Conservation (phyloP, 768 basidiomycete genomes). For the Imleria badia region DNA sequence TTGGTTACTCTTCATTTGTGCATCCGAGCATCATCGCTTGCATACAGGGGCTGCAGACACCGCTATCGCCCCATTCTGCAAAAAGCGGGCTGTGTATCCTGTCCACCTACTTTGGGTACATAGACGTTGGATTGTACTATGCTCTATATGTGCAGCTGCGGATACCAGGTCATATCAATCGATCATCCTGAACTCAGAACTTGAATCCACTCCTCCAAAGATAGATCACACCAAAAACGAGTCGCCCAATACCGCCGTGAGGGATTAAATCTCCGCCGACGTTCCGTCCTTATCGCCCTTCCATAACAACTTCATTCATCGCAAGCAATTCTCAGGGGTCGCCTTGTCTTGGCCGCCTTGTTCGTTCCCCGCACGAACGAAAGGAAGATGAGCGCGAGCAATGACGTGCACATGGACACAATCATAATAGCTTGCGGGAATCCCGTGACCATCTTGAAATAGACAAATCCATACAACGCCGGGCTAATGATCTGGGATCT, state of each 20-base stretch:
- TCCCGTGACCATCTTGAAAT: slow-evolving; percentile 64
- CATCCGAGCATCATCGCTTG: neutral
- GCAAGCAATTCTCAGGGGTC: neutral
- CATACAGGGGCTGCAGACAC: neutral
- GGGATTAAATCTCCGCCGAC: neutral
- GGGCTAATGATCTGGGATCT: slow-evolving; percentile 74
- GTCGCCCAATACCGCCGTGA: neutral
- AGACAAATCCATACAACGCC: slow-evolving; percentile 68
- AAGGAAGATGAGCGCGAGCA: slow-evolving; percentile 45
- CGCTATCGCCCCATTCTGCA: neutral
- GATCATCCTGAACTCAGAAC: neutral
- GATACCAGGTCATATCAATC: neutral
- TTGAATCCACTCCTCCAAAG: neutral
- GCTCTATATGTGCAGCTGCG: neutral
- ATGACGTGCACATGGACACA: slow-evolving; percentile 43
- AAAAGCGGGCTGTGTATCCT: neutral
- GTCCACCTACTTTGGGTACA: neutral
- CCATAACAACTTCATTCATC: neutral
- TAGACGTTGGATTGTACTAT: neutral
- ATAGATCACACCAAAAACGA: neutral
- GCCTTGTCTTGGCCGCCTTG: neutral
- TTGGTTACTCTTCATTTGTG: neutral
- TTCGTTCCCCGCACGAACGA: slow-evolving; percentile 42
- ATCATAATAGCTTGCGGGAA: slow-evolving; percentile 73
- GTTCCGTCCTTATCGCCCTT: slow-evolving; percentile 3